Percentiles rank a stretch among this genome's conserved stretches.
Evolutionary conservation across 2,329 filamentous ascomycete genomes (phyloP).

Genomic region (Neonectria ditissima): DNA sequence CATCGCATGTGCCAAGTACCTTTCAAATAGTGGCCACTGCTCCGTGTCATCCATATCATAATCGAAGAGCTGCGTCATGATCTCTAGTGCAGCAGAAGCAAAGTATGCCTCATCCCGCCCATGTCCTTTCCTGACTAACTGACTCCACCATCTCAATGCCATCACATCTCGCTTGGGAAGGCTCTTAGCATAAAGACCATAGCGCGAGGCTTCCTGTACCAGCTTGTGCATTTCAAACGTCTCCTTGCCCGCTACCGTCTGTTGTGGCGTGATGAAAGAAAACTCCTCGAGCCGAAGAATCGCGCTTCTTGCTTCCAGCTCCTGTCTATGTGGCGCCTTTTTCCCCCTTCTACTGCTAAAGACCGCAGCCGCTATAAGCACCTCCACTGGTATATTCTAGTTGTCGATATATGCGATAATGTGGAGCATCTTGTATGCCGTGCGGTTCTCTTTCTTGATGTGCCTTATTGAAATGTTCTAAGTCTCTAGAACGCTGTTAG

Average conservation of each 20-base stretch:
- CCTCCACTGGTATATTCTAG: constrained; percentile 45
- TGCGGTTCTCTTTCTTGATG: constrained; percentile 44
- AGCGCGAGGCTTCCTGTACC: constrained; percentile 45
- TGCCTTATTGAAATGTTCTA: constrained; percentile 50
- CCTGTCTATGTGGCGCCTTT: neutral
- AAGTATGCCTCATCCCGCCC: constrained; percentile 32
- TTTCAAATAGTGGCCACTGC: constrained; percentile 41
- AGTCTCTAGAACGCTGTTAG: constrained; percentile 50
- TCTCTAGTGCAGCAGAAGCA: constrained; percentile 37
- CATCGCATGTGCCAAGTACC: constrained; percentile 46
- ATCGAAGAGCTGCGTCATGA: constrained; percentile 41
- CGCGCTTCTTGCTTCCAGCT: constrained; percentile 28
- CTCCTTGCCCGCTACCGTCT: neutral
- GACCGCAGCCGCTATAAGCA: constrained; percentile 38
- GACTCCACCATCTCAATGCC: neutral
- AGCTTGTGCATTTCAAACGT: constrained; percentile 50
- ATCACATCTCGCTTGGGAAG: neutral
- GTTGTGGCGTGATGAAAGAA: constrained; percentile 46
- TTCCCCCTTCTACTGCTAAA: neutral
- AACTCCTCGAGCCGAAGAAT: constrained; percentile 48
- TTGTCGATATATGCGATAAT: constrained; percentile 50
- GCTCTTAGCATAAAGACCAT: constrained; percentile 26
- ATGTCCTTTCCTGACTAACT: no score
- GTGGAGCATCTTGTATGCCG: constrained; percentile 46
- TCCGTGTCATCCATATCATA: constrained; percentile 1